Evolutionary conservation across 306 rosid species (phyloP), one percentile per base, ranked within the genome.

Genomic region (Purshia tridentata): DNA sequence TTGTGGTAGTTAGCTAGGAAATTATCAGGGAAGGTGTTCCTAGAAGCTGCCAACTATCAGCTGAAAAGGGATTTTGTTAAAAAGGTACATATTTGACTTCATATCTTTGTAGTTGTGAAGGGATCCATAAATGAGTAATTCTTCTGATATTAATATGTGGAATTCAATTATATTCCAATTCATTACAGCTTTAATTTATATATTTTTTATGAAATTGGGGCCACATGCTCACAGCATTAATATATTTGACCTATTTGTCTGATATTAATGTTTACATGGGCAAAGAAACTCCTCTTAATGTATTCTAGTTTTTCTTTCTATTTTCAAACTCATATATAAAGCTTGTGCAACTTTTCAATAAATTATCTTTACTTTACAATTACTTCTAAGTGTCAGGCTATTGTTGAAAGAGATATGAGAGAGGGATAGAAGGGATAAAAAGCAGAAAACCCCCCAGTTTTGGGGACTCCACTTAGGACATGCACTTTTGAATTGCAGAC

Each of bases 21-120:
- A 72, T 86, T 91, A 80, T 89, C 96, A 47, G 96, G 98, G 77
- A 94, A 83, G 82, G 71, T 91, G 80, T 81, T 86, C 67, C 67
- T 53, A 72, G 97, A 94, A 91, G 98, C 91, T 70, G 97, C 96
- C 62, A 89, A 94, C 80, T 89, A 89, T 84, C 96, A 89, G 86
- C 83, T 91, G 18, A 91, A 82, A 85, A 91, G 82, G 84, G 98
- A 91, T 81, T 74, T 94, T 60, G 65, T 91, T 35, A 89, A 78
- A 84, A 93, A 88, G 96, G 98, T 91, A 80, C 58, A 16, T 18
- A 58, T 61, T 61, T 51, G 57, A 55, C 45, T 29, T 79, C 42
- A 10, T 19, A 59, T 29, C 12, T 49, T 16, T 47, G 52, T 78
- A 12, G 46, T 16, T 41, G 60, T 29, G 9, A 16, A 65, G 35